Base-by-base conservation (phyloP, 345 rosid species). In the Hibiscus trionum region DNA sequence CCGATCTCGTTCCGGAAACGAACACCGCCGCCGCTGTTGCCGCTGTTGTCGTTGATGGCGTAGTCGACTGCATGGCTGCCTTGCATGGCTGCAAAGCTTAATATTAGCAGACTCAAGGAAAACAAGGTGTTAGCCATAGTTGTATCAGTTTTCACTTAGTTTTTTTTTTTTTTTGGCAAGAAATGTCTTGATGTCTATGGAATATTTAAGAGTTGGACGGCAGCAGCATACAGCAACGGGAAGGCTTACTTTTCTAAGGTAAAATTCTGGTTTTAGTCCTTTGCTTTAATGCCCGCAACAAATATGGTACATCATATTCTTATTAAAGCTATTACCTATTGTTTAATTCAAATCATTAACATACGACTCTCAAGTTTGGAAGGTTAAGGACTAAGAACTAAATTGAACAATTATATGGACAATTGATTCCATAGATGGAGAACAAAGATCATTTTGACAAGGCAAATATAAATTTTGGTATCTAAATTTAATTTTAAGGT, bases 1-100 rank as follows among this genome's bases (percentile, higher is more conserved):
- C 86, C 84, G 66, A 86, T 79, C 16, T 81, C 72, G 16, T 16
- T 76, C 14, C 57, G 6, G 84, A 74, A 84, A 15, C 84, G 81
- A 52, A 16, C 21, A 3, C 88, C 75, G 1, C 86, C 85, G 16
- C 61, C 53, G 0, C 77, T 82, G 69, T 29, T 31, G 0, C 73
- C 69, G 2, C 85, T 83, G 4, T 46, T 76, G 80, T 86, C 77
- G 50, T 47, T 84, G 56, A 83, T 77, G 0, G 66, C 49, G 76
- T 82, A 87, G 37, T 77, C 80, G 44, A 83, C 86, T 5, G 87
- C 88, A 6, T 72, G 61, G 58, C 37, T 55, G 56, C 46, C 29
- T 14, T 72, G 82, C 9, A 67, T 17, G 57, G 78, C 69, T 75
- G 78, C 64, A 16, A 76, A 60, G 24, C 69, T 15, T 61, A 77